Conservation (phyloP, 345 rosid species). For the Nephelium lappaceum region DNA sequence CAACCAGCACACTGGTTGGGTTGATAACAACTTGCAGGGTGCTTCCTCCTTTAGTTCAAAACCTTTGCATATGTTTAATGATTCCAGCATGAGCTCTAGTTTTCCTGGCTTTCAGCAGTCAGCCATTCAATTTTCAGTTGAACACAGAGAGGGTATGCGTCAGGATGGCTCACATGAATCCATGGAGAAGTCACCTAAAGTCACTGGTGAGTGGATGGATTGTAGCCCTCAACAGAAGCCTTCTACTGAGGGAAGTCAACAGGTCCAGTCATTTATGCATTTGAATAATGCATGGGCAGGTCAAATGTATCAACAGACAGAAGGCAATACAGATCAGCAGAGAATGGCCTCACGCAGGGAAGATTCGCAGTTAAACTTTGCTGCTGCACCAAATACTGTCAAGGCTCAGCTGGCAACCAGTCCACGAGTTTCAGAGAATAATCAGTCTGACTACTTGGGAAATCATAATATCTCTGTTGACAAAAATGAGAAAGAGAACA, state of each 20-base stretch:
- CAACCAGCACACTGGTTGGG: conserved; percentile 56
- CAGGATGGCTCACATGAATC: conserved; percentile 40
- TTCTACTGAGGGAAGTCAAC: conserved; percentile 33
- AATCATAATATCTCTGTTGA: conserved; percentile 11
- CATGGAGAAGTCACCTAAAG: conserved; percentile 38
- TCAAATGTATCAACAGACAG: conserved; percentile 37
- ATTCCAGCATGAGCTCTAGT: conserved; percentile 36
- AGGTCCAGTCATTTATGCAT: conserved; percentile 35
- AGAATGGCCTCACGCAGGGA: conserved; percentile 23
- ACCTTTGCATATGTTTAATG: conserved; percentile 29
- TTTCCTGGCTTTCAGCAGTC: conserved; percentile 59
- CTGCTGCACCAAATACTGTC: background rate
- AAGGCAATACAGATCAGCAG: conserved; percentile 23
- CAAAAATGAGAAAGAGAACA: conserved; percentile 25
- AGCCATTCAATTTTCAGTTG: conserved; percentile 33
- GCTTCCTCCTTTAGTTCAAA: conserved; percentile 40
- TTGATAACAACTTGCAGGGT: conserved; percentile 47
- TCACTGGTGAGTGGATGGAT: conserved; percentile 45
- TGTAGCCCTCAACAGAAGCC: conserved; percentile 40
- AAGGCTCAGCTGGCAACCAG: conserved; percentile 12
- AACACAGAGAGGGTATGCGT: conserved; percentile 36
- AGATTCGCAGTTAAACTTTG: conserved; percentile 13
- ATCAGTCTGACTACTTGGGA: conserved; percentile 21
- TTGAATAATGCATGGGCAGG: conserved; percentile 43
- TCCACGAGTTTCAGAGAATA: conserved; percentile 14